Evolutionary conservation across 208 protist species (phyloP), one percentile per base, ranked within the genome.

Genomic region (Naegleria fowleri): DNA sequence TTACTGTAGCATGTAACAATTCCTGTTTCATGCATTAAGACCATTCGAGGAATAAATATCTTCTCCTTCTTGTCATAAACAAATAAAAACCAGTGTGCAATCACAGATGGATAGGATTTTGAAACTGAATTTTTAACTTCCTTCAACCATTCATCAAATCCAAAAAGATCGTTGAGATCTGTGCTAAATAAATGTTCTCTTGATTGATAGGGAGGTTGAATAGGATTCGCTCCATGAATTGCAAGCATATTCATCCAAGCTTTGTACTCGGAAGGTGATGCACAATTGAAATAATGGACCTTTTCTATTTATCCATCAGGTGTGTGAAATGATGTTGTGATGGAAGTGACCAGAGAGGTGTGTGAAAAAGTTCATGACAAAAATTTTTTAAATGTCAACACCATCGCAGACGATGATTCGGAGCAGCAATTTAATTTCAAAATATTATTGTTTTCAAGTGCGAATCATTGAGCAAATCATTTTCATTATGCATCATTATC

Each of bases 221-320:
- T 79, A 36, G 67, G 67, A 79, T 79, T 79, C 9, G 67, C 67
- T 25, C 67, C 67, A 79, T 79, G 67, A 79, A 79, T 79, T 15
- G 67, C 67, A 11, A 79, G n/a, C 67, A 79, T 79, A 79, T 79
- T 79, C 67, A 79, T 79, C 67, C 67, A 79, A 36, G 29, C 67
- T 79, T 79, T 79, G n/a, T n/a, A 79, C 1, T 79, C 67, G 19
- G 29, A 11, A 36, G 29, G 29, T 79, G 67, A 79, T 36, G 6
- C 29, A 79, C 67, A 79, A 79, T 79, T 79, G 25, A 79, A 79
- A 79, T 79, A 79, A 79, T 79, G 67, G 19, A 79, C 29, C 29
- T 79, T 79, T 36, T 79, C 67, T 79, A 36, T 79, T 67, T 19
- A 58, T 58, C 15, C 15, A 5, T 19, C 51, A 58, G n/a, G 43